Evolutionary conservation across 169 alveolate genomes (phyloP), one percentile per base, ranked within the genome.

Genomic region (Condylostoma magnum): DNA sequence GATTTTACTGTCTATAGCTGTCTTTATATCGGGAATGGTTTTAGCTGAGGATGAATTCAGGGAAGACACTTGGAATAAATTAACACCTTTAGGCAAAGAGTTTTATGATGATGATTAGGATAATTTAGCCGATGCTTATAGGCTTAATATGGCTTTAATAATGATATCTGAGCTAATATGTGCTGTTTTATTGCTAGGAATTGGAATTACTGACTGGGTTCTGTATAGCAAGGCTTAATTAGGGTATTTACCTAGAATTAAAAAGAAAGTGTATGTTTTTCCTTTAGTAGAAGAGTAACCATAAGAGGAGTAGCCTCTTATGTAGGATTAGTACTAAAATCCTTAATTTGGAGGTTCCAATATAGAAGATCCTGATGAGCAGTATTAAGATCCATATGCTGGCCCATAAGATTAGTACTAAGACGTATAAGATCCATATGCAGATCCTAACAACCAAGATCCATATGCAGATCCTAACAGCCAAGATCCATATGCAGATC

Each of bases 81-180:
- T 67, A 34, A 50, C 76, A 10, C 76, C 76, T 67, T 30, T 67
- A 4, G 38, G 54, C 1, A 22, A 67, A 36, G 28, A 48, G 30
- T 67, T 48, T 30, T 67, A 67, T 34, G 76, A 67, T 34, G 30
- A 44, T 25, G 76, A 67, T 50, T 12, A 10, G 5, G 65, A 67
- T 20, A 50, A 67, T 12, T 48, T 67, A 50, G 38, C 30, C 33
- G 53, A 48, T 2, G 65, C 31, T 46, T 67, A 67, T 22, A 48
- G 46, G 47, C n/a, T 15, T 1, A 67, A 67, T 36, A 48, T 67
- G 48, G 22, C 44, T 38, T 38, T 63, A 18, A 41, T 63, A 20
- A 43, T 31, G 30, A 4, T 63, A 12, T 37, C 46, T 44, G 58
- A 63, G 33, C 3, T 50, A 2, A 50, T 67, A n/a, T 1, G 44